Evolutionary conservation across 2,329 filamentous ascomycete species (phyloP), one percentile per base, ranked within the genome.

Genomic region (Fusarium sterilihyphosum): DNA sequence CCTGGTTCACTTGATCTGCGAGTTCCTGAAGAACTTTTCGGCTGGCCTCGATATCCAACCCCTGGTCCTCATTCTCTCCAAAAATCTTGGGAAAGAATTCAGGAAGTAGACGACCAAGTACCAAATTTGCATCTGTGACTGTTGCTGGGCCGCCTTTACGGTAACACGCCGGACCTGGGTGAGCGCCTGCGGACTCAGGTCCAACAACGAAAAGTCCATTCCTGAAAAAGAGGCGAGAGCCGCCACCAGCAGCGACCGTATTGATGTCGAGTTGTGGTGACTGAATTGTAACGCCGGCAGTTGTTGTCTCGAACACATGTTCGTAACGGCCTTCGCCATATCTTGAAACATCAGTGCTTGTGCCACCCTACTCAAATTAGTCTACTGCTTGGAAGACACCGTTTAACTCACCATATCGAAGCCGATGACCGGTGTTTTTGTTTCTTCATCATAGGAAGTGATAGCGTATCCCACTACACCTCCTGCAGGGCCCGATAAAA

Each of bases 51-150:
- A 89, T 86, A 79, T 98, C 95, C 3, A 98, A 84, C 0, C 92
- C 92, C 81, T 96, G 90, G 65, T 98, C 88, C 80, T 98, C 95
- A 50, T 95, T 92, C 81, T 94, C 92, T 52, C 96, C 96, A 77
- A 98, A 98, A 67, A 98, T 98, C 81, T 95, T 96, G 1, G 95
- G 95, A 79, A 98, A 98, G 86, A 96, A 97, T 71, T 97, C 94
- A 0, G 95, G 95, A 4, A 98, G 84, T 8, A 98, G 85, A 44
- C 95, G 89, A 1, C 95, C 95, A 1, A 98, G 89, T 77, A 94
- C 94, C 11, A 98, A 82, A 76, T 98, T 98, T 4, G 95, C 95
- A 80, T 98, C 95, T 0, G 95, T 98, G n/a, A 98, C 95, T 0
- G 95, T 96, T 9, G 95, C 87, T 8, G 95, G 95, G 0, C 95